Evolutionary conservation across 2,329 filamentous ascomycete species (phyloP), one percentile per base, ranked within the genome.

Genomic region (Colletotrichum salicis): DNA sequence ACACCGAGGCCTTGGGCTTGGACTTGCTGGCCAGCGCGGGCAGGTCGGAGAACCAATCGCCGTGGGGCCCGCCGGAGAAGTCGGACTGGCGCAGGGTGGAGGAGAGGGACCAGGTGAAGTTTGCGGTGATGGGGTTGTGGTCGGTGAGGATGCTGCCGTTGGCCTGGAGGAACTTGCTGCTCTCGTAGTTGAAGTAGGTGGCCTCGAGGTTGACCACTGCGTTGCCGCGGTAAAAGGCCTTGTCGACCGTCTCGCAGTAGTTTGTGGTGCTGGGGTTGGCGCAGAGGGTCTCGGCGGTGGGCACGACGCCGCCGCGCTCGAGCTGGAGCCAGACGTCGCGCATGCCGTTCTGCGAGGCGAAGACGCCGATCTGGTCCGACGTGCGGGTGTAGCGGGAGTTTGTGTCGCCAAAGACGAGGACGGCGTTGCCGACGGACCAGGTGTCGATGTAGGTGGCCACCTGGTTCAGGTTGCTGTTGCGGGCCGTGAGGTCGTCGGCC

Each of bases 201-300:
- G 88, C 87, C 1, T 77, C 74, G 3, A 91, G 82, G 35, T 76
- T 77, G 5, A 90, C 74, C 4, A 86, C 74, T n/a, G 83, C 76
- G 22, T 84, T 85, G 37, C 84, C 84, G 48, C 89, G 86, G 81
- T 89, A 92, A 75, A 91, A 87, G 58, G 91, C 82, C 80, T 93
- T 93, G 80, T 93, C 91, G 48, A 93, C 89, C 3, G 87, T 89
- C 81, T 93, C 91, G 79, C 91, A 93, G 5, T 79, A 78, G 76
- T 84, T 84, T 58, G 80, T 84, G 0, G 82, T 82, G 35, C 85
- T 85, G 0, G 91, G 91, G 75, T 91, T 91, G n/a, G 80, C 79
- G 79, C 91, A 93, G 19, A 88, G 67, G 24, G 79, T 73, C 75
- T 87, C 82, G 35, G 76, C 75, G 13, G 81, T 79, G 0, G 89